These are phyloP conservation scores for Coemansia sp. DNA, from an alignment of 192 early-diverging fungal species.

Conservation along the genomic window DNA sequence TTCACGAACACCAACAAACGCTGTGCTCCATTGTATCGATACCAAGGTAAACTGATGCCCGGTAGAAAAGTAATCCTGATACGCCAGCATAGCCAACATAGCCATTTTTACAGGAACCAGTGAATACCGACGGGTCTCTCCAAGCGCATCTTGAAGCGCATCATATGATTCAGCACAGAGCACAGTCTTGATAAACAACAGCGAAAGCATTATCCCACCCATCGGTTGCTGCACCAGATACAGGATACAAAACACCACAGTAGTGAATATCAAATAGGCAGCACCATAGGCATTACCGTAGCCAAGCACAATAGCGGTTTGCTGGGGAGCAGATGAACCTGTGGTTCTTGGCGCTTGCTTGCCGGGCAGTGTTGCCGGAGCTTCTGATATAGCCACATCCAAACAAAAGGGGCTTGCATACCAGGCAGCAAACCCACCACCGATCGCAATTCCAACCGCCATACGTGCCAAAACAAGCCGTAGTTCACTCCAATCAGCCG, in stretches of 20 bases:
- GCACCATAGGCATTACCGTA: conserved; percentile 66
- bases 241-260: conserved; percentile 61
- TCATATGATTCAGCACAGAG: conserved; percentile 53
- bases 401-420: conserved; percentile 54
- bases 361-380: not conserved
- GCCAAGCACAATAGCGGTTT: conserved; percentile 52
- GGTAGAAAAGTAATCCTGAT: conserved; percentile 78
- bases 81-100: conserved; percentile 54
- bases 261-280: conserved; percentile 61
- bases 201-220: conserved; percentile 62
- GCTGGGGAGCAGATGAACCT: conserved; percentile 5
- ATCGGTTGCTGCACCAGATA: conserved; percentile 75
- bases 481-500: conserved; percentile 43
- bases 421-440: conserved; percentile 56
- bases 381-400: conserved; percentile 30
- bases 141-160: conserved; percentile 24
- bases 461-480: conserved; percentile 54
- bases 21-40: conserved; percentile 88
- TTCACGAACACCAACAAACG: conserved; percentile 78
- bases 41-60: conserved; percentile 89
- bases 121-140: not conserved
- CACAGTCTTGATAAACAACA: conserved; percentile 46
- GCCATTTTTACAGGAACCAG: conserved; percentile 45
- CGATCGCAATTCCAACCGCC: conserved; percentile 54
- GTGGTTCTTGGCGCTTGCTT: not conserved